Evolutionary conservation across 1,284 basidiomycete species (phyloP).

Genomic region (Rhizoctonia solani): DNA sequence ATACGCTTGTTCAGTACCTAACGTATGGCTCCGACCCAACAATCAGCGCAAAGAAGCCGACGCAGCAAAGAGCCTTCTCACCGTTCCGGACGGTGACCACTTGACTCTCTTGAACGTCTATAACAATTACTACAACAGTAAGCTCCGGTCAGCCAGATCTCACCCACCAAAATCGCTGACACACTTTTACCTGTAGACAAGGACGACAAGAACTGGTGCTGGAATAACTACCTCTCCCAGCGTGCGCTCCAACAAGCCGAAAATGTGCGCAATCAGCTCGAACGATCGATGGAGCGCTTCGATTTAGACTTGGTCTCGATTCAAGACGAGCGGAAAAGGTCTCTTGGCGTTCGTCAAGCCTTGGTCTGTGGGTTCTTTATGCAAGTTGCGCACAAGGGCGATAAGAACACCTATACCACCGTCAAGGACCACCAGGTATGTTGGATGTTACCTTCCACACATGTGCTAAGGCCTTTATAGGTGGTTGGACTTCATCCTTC

Average conservation of each 20-base stretch:
- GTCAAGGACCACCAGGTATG: slow-evolving; percentile 91
- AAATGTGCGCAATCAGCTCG: slow-evolving; percentile 91
- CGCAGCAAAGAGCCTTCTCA: slow-evolving; percentile 85
- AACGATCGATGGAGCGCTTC: slow-evolving; percentile 92
- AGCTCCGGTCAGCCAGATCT: slow-evolving; percentile 41
- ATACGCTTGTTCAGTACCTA: slow-evolving; percentile 66
- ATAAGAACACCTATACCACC: slow-evolving; percentile 80
- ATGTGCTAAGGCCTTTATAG: slow-evolving; percentile 46
- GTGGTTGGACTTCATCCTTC: slow-evolving; percentile 93
- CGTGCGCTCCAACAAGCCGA: slow-evolving; percentile 90
- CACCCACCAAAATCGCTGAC: neutral
- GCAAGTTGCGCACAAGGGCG: slow-evolving; percentile 97
- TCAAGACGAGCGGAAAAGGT: slow-evolving; percentile 78
- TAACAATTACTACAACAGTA: slow-evolving; percentile 88
- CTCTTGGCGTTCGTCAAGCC: slow-evolving; percentile 79
- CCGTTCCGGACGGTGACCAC: slow-evolving; percentile 95
- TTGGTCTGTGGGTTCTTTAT: slow-evolving; percentile 97
- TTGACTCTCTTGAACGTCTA: slow-evolving; percentile 95
- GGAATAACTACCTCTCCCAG: slow-evolving; percentile 87
- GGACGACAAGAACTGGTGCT: slow-evolving; percentile 86
- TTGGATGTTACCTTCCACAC: slow-evolving; percentile 28
- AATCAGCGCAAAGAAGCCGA: slow-evolving; percentile 90
- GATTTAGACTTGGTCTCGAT: slow-evolving; percentile 83
- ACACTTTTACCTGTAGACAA: slow-evolving; percentile 53
- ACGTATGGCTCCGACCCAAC: slow-evolving; percentile 90